Percentiles rank a stretch among this genome's conserved stretches.
Conservation (phyloP, 2,329 filamentous ascomycete species). For the Colletotrichum somersetense region DNA sequence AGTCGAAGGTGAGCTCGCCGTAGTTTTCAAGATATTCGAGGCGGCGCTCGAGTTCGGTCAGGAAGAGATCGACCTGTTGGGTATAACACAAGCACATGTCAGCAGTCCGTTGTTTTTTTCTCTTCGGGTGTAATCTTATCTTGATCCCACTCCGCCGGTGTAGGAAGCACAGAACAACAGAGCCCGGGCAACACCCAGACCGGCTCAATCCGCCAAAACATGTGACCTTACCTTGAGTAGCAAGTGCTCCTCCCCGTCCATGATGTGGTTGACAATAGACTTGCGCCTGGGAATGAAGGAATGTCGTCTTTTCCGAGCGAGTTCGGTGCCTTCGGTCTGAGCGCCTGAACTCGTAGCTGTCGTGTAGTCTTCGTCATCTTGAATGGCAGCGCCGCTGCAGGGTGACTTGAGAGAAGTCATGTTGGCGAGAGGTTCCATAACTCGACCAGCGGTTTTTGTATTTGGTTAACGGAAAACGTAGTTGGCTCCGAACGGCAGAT, state of each 20-base stretch:
- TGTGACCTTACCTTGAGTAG: slow-evolving; percentile 64
- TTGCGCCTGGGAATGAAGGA: slow-evolving; percentile 70
- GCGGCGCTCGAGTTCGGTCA: slow-evolving; percentile 87
- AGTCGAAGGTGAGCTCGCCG: slow-evolving; percentile 84
- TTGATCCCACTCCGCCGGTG: slow-evolving; percentile 16
- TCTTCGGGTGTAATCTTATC: background rate
- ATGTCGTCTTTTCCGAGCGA: slow-evolving; percentile 62
- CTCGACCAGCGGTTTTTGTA: slow-evolving; percentile 4
- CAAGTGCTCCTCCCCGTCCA: slow-evolving; percentile 73
- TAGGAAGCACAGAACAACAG: slow-evolving; percentile 10
- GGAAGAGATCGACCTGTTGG: slow-evolving; percentile 78
- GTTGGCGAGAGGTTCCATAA: slow-evolving; percentile 42
- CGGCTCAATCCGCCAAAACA: too few relatives aligned
- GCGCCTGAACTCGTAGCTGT: slow-evolving; percentile 57
- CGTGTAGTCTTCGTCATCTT: slow-evolving; percentile 51
- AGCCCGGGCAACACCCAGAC: background rate
- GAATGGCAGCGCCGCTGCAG: slow-evolving; percentile 50
- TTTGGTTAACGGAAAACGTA: background rate
- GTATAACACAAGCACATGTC: slow-evolving; percentile 22
- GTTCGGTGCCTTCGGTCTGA: slow-evolving; percentile 50
- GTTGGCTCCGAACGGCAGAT: slow-evolving; percentile 8
- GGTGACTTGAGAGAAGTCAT: slow-evolving; percentile 56
- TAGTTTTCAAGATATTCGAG: slow-evolving; percentile 92
- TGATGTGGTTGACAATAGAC: slow-evolving; percentile 70
- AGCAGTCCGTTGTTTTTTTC: slow-evolving; percentile 12